Evolutionary conservation across 495 filamentous ascomycete species (phyloP), one percentile per base, ranked within the genome.

Genomic region (Aspergillus haitiensis): DNA sequence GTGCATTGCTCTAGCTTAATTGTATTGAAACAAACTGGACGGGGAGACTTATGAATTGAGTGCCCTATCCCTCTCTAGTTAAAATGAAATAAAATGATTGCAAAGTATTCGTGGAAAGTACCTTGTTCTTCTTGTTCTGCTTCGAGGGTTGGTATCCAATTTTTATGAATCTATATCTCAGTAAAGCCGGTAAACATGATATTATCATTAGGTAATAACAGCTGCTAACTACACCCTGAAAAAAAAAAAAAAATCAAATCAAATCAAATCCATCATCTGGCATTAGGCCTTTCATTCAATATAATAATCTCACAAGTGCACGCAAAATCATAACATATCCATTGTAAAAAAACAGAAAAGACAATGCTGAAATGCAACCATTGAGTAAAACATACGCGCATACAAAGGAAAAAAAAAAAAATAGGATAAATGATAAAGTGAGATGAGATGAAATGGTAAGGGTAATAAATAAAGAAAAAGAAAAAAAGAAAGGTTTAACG

Each of bases 1-100:
- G 83, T 90, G 88, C 74, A 70, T 85, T 89, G 75, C 88, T 77
- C 52, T 92, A 56, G 74, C 81, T 59, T 80, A 70, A 66, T 6
- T 11, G 3, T 58, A 21, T 42, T n/a, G 36, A 37, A 46, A 35
- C 49, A 27, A 6, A 27, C 31, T 46, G 52, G 31, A 58, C n/a
- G 35, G 32, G 35, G 31, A 21, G n/a, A 35, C 5, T 33, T 48
- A 49, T 47, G 21, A 40, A 40, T 40, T 40, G 13, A 10, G 37
- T 40, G 37, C 9, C 13, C 37, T 2, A 13, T 4, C 37, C 8
- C 8, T 40, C 13, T 54, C 37, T 56, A 34, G 51, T 52, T 56
- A 37, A 47, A 47, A 42, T 12, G 39, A 42, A 34, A 56, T 52
- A 9, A 36, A 63, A 35, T 45, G 18, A 27, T 47, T 58, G 10